Percentiles rank a stretch among this genome's conserved stretches.
These are phyloP conservation scores for Pseudocercospora eumusae DNA, from an alignment of 2,329 filamentous ascomycete genomes.

Conservation along the genomic window DNA sequence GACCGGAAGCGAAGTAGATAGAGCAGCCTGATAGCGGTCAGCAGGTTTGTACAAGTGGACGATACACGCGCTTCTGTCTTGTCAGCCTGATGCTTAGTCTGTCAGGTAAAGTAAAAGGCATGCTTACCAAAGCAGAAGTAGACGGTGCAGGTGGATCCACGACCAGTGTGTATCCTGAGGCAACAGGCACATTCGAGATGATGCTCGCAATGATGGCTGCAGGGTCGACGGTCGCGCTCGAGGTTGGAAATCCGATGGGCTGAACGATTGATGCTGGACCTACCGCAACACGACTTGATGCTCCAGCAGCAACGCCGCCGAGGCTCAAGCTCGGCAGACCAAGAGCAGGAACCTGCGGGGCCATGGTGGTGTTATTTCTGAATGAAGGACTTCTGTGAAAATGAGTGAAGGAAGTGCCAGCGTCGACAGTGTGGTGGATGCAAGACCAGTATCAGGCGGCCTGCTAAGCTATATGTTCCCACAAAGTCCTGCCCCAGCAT, in stretches of 20 bases:
- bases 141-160: not conserved
- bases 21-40: not conserved
- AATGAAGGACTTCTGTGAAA: not conserved
- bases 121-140: not conserved
- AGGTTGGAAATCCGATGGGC: not conserved
- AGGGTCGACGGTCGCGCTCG: not conserved
- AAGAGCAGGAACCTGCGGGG: not conserved
- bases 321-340: not conserved
- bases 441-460: not conserved
- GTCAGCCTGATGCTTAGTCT: not conserved
- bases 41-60: not conserved
- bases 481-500: not conserved
- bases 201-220: not conserved
- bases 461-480: not conserved
- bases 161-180: not conserved
- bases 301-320: not conserved
- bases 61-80: not conserved
- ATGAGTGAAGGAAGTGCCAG: not conserved
- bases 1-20: not conserved
- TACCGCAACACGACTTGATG: not conserved
- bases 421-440: not conserved
- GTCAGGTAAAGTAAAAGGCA: not conserved
- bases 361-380: not conserved
- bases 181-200: not conserved
- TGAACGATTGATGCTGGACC: not conserved